A percentile compares a stretch with the other conserved stretches of the same genome.
Conservation (phyloP, 257 asterid genomes). For the Henckelia pumila region DNA sequence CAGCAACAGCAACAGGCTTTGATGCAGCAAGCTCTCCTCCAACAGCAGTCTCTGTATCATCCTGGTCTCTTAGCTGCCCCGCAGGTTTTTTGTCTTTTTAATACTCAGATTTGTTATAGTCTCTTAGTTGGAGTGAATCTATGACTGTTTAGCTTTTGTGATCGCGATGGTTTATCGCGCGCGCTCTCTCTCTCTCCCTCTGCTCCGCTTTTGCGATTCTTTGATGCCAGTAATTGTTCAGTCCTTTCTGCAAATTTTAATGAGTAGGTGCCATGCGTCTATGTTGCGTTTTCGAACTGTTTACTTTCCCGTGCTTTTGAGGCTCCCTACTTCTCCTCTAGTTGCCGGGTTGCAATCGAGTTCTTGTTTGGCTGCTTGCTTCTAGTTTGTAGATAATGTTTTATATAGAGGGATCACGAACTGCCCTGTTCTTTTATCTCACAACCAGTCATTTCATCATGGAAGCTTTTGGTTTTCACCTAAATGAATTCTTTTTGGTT, state of each 20-base stretch:
- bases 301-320: no score
- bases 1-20: conserved; percentile 85
- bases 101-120: not conserved
- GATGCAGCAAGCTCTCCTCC: conserved; percentile 96
- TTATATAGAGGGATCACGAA: not conserved
- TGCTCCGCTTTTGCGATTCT: not conserved
- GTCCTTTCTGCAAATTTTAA: not conserved
- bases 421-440: not conserved
- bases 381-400: not conserved
- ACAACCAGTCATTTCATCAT: not conserved
- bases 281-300: not conserved
- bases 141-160: conserved; percentile 10
- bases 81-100: conserved; percentile 59
- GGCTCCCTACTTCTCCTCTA: not conserved
- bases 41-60: conserved; percentile 84
- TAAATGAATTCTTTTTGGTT: not conserved
- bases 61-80: conserved; percentile 94
- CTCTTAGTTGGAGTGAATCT: not conserved
- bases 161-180: no score
- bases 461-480: not conserved
- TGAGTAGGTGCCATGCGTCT: not conserved
- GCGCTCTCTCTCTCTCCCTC: not conserved
- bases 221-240: conserved; percentile 4
- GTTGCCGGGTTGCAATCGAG: not conserved
- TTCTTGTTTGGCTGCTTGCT: not conserved